phyloP scores from a whole-genome alignment of 1,139 yeast genomes.

The Yamadazyma spencermartinsiae region DNA sequence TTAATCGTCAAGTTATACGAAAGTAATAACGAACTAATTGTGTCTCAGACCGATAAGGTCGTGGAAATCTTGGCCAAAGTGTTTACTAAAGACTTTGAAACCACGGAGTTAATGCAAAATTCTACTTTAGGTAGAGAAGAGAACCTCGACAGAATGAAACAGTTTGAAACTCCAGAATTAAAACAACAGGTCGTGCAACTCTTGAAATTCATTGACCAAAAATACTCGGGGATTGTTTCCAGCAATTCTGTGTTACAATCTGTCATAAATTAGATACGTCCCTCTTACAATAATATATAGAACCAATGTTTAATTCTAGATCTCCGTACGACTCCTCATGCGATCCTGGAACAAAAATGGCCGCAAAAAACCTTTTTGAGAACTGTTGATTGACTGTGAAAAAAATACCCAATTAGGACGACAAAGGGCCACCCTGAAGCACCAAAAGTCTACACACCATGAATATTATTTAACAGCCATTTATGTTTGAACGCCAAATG shows the following conservation, averaged over 20 bases:
- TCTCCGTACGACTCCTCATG: background rate
- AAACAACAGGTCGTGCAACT: slow-evolving; percentile 65
- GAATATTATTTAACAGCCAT: slow-evolving; percentile 3
- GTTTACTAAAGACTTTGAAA: slow-evolving; percentile 71
- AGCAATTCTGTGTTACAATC: slow-evolving; percentile 55
- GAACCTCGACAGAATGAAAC: slow-evolving; percentile 73
- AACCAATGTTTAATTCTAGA: background rate
- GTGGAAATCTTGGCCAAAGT: slow-evolving; percentile 69
- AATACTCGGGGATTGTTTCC: slow-evolving; percentile 61
- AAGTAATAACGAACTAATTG: slow-evolving; percentile 56
- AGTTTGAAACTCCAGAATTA: slow-evolving; percentile 69
- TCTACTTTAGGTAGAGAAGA: slow-evolving; percentile 84
- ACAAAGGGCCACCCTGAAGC: slow-evolving; percentile 19
- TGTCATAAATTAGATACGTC: slow-evolving; percentile 26
- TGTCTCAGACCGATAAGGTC: slow-evolving; percentile 60
- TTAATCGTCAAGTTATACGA: slow-evolving; percentile 73
- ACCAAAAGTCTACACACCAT: slow-evolving; percentile 5
- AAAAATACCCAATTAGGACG: slow-evolving; percentile 21
- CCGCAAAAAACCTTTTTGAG: background rate
- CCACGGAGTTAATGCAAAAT: slow-evolving; percentile 65
- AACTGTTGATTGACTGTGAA: slow-evolving; percentile 6
- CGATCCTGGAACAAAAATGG: background rate
- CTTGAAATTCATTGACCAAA: slow-evolving; percentile 70
- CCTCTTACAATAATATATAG: slow-evolving; percentile 3
- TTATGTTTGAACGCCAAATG: no score